Base-by-base conservation (phyloP, 257 asterid species). In the Leptodermis oblonga region DNA sequence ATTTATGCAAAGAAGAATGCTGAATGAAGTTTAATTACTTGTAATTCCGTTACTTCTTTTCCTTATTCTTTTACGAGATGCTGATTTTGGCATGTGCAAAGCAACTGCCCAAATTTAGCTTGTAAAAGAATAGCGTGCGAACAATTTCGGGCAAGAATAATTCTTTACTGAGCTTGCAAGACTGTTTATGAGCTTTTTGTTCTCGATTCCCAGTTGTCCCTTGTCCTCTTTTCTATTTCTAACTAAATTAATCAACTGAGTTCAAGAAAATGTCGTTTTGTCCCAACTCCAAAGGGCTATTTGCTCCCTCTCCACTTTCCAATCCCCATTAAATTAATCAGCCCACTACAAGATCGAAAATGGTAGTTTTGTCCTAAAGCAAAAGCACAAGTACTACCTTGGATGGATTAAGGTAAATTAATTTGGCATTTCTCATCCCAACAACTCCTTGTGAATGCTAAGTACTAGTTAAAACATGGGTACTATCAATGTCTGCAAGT, bases 121-220 rank as follows among this genome's bases (percentile, higher is more conserved):
- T 61, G 25, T 28, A 18, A 30, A 13, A 31, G 22, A 65, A 22
- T 43, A 48, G 45, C 28, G 43, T 8, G 5, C 8, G 3, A 14
- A 46, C 70, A 28, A 15, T 17, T 26, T 11, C 63, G 52, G 65
- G 66, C 61, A 82, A 76, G 92, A 76, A 88, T 81, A n/a, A 84
- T 86, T 84, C 95, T 76, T 88, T 86, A 53, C 95, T 83, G 78
- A 74, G 81, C 67, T 74, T 82, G 81, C 88, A 86, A 86, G 92
- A 82, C 75, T 79, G 70, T 68, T 59, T 54, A 15, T 43, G 62
- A 54, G 18, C 74, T 54, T 30, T 39, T n/a, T 62, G 31, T 20
- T 14, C 15, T 25, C 5, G 9, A 22, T 61, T 61, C 46, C 59
- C 13, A 22, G n/a, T n/a, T 52, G 30, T 52, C 11, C 15, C 23